phyloP scores from a whole-genome alignment of 352 stramenopile species.

The Globisporangium recalcitrans region DNA sequence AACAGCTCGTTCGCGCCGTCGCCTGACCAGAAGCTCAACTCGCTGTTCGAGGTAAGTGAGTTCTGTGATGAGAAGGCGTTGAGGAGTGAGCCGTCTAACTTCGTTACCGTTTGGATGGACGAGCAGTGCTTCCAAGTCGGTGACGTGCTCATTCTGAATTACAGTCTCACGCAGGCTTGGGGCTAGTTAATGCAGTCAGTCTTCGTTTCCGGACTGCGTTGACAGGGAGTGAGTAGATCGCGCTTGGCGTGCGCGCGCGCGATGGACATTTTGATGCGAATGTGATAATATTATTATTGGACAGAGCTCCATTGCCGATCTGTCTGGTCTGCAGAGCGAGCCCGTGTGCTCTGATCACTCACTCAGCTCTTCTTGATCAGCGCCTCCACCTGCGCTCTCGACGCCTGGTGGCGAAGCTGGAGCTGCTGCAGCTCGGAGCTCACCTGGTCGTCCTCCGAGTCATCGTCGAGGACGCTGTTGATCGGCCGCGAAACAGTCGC shows the following conservation, averaged over 20 bases:
- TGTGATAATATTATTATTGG: slow-evolving; percentile 12
- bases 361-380: slow-evolving; percentile 37
- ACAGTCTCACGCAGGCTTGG: slow-evolving; percentile 83
- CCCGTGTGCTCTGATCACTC: neutral
- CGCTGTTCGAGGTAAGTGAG: slow-evolving; percentile 60
- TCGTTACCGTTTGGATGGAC: too few relatives aligned
- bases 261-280: slow-evolving; percentile 4
- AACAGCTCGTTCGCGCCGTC: slow-evolving; percentile 85
- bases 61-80: neutral
- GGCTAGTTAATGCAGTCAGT: slow-evolving; percentile 29
- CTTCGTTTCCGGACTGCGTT: slow-evolving; percentile 5
- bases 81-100: neutral
- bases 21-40: slow-evolving; percentile 69
- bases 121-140: slow-evolving; percentile 77
- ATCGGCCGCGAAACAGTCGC: slow-evolving; percentile 24
- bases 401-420: slow-evolving; percentile 64
- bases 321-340: neutral
- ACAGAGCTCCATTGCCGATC: too few relatives aligned
- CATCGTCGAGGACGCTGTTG: slow-evolving; percentile 52
- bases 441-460: slow-evolving; percentile 54
- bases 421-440: slow-evolving; percentile 62
- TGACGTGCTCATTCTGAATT: slow-evolving; percentile 80
- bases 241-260: too few relatives aligned
- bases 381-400: slow-evolving; percentile 68
- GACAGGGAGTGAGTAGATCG: slow-evolving; percentile 2